These are phyloP conservation scores for Pyrenochaeta sp. DNA, from an alignment of 2,329 filamentous ascomycete genomes.

Conservation along the genomic window DNA sequence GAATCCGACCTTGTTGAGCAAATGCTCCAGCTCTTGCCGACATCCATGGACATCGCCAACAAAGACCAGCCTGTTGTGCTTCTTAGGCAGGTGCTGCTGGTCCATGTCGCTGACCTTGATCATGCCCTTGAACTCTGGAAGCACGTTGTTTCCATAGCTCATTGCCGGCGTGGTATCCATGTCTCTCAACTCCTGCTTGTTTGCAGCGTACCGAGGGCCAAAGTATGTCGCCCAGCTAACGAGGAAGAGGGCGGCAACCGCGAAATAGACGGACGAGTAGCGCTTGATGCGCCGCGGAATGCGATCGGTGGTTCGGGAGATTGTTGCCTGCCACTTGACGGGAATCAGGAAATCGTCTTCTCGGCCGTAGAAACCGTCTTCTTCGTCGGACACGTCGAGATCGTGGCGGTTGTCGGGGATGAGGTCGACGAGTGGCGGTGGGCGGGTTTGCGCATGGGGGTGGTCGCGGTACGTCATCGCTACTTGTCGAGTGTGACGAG, in stretches of 20 bases:
- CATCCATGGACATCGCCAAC: constrained; percentile 96
- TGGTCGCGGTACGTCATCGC: constrained; percentile 39
- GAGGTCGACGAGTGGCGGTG: constrained; percentile 40
- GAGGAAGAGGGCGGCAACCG: constrained; percentile 38
- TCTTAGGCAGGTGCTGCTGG: constrained; percentile 54
- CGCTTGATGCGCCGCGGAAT: constrained; percentile 48
- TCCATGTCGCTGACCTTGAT: constrained; percentile 61
- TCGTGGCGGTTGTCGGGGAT: constrained; percentile 35
- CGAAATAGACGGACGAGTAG: constrained; percentile 42
- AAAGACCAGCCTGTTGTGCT: constrained; percentile 72
- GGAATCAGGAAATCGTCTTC: constrained; percentile 46
- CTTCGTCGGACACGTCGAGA: constrained; percentile 51
- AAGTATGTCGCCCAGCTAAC: constrained; percentile 49
- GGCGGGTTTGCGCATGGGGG: constrained; percentile 21
- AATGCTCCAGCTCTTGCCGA: constrained; percentile 64
- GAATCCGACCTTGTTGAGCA: constrained; percentile 75
- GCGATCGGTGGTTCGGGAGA: constrained; percentile 33
- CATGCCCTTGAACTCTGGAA: constrained; percentile 60
- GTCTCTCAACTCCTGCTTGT: constrained; percentile 43
- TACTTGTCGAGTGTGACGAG: neutral
- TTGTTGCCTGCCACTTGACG: constrained; percentile 41
- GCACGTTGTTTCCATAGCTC: constrained; percentile 57
- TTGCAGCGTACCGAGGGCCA: constrained; percentile 46
- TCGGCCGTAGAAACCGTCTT: constrained; percentile 46
- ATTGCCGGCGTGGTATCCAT: constrained; percentile 41